Evolutionary conservation across 805 yeast genomes (phyloP), one percentile per base, ranked within the genome.

Genomic region (Allodekkera sacchari): DNA sequence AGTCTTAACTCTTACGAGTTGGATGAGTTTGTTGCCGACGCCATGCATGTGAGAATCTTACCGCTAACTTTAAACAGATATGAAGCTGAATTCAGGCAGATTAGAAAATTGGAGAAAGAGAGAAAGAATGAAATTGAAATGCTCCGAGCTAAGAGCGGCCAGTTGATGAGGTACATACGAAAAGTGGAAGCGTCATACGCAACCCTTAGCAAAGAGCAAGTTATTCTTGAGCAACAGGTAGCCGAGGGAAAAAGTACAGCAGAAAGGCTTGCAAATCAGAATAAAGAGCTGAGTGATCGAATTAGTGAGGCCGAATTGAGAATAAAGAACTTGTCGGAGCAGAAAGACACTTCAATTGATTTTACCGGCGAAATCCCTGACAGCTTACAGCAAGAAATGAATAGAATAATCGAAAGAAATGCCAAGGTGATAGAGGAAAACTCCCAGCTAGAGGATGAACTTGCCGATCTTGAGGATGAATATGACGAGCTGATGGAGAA

Each of bases 181-280:
- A 69, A 74, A 37, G 63, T 87, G 23, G 95, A 85, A 53, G 64
- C 75, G 12, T 71, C 78, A 15, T 77, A 77, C 47, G 72, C 79
- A 3, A 61, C 73, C 2, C 60, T 89, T 37, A 85, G 83, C 50
- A 66, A 73, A 38, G 96, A 88, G 48, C 96, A 92, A 54, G 73
- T 87, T 18, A 81, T 74, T 33, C 73, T 87, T 23, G 94, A 95
- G 4, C 89, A 88, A 56, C 84, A 77, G 42, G 74, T 92, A 77
- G 85, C 89, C 21, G 74, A 74, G 41, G 79, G 83, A 24, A 77
- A 92, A 47, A 71, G 88, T 25, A 70, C 65, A 33, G 64, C 82
- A 17, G 95, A 94, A 3, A 78, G 80, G 21, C 53, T 89, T 17
- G 63, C 69, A 30, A 89, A 83, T 44, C 94, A 84, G 37, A 83